Conservation (phyloP, 1,284 basidiomycete species). For the Malassezia japonica region DNA sequence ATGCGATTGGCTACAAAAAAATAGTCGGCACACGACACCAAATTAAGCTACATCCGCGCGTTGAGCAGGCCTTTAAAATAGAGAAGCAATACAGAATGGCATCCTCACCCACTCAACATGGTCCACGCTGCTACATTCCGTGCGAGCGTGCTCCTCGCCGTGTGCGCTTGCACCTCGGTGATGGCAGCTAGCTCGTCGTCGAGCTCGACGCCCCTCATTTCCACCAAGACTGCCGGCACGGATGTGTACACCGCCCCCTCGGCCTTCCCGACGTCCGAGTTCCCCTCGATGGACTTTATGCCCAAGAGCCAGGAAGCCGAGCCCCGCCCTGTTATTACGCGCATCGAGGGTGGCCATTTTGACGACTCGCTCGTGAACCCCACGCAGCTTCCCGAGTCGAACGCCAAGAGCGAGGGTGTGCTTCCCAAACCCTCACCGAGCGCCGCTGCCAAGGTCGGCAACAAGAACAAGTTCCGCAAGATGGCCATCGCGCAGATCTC, state of each 20-base stretch:
- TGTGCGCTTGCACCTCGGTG: no score
- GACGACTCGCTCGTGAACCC: slow-evolving; percentile 57
- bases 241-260: slow-evolving; percentile 34
- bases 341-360: slow-evolving; percentile 26
- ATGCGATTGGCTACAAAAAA: no score
- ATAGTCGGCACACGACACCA: no score
- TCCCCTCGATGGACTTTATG: slow-evolving; percentile 25
- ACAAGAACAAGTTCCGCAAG: slow-evolving; percentile 53
- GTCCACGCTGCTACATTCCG: no score
- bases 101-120: no score
- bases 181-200: no score
- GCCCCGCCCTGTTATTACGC: slow-evolving; percentile 31
- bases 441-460: slow-evolving; percentile 1
- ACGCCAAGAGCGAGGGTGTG: slow-evolving; percentile 38
- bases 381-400: slow-evolving; percentile 58
- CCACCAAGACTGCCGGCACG: no score
- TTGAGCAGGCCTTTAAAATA: no score
- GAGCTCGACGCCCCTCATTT: no score
- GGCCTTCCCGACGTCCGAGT: slow-evolving; percentile 43
- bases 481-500: slow-evolving; percentile 32
- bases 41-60: no score
- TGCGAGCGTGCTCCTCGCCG: neutral
- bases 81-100: no score
- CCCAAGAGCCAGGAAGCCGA: slow-evolving; percentile 25
- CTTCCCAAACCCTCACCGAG: slow-evolving; percentile 19